These are phyloP conservation scores for Lipomyces spencermartinsiae DNA, from an alignment of 805 yeast species.

Conservation along the genomic window DNA sequence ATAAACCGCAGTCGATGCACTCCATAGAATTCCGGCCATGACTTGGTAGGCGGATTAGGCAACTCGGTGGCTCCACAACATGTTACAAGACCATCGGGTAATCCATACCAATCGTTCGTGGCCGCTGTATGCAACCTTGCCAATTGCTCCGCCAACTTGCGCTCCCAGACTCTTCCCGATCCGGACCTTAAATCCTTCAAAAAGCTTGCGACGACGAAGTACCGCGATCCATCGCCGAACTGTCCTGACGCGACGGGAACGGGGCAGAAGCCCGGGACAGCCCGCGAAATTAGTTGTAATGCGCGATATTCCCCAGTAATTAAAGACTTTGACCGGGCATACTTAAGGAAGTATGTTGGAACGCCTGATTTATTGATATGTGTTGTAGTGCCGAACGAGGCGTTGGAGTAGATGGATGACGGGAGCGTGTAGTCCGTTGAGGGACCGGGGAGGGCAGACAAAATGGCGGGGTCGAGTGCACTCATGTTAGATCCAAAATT, in stretches of 20 bases:
- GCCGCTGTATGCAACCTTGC: slow-evolving; percentile 20
- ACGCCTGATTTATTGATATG: slow-evolving; percentile 10
- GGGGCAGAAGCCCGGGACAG: slow-evolving; percentile 28
- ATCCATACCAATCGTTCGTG: slow-evolving; percentile 21
- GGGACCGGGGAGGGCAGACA: slow-evolving; percentile 24
- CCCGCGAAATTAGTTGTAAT: slow-evolving; percentile 16
- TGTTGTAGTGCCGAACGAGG: slow-evolving; percentile 23
- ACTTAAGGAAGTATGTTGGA: slow-evolving; percentile 22
- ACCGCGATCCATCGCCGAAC: slow-evolving; percentile 9
- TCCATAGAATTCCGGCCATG: slow-evolving; percentile 34
- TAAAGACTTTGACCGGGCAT: slow-evolving; percentile 7
- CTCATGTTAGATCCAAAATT: slow-evolving; percentile 1
- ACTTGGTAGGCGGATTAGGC: slow-evolving; percentile 30
- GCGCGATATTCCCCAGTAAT: slow-evolving; percentile 25
- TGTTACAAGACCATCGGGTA: slow-evolving; percentile 26
- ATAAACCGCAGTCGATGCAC: slow-evolving; percentile 24
- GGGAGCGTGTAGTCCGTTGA: slow-evolving; percentile 15
- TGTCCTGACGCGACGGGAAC: slow-evolving; percentile 16
- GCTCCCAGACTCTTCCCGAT: slow-evolving; percentile 24
- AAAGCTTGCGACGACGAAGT: slow-evolving; percentile 22
- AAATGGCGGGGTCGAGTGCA: slow-evolving; percentile 22
- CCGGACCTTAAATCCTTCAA: slow-evolving; percentile 18
- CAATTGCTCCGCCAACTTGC: slow-evolving; percentile 21
- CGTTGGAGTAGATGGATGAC: slow-evolving; percentile 1
- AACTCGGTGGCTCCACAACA: slow-evolving; percentile 35